Base-by-base conservation (phyloP, 2,329 filamentous ascomycete species). In the Calonectria pseudoturangicola region DNA sequence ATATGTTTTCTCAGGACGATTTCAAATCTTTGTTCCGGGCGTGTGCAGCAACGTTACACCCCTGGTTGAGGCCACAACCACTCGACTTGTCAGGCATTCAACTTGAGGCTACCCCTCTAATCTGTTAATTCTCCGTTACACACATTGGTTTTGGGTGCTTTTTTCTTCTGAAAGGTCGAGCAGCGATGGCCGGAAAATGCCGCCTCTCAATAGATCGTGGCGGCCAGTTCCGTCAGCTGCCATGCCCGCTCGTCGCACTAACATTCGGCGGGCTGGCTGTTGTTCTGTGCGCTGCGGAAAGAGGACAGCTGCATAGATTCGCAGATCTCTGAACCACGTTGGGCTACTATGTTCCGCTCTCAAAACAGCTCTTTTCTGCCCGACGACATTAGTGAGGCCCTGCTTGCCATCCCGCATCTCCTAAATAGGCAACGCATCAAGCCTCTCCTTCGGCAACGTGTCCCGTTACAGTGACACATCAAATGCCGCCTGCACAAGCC, bases 131-230 rank as follows among this genome's bases (percentile, higher is more conserved):
- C 36, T 18, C 56, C 27, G 25, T 36, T 16, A 18, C 51, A 39
- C 15, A 27, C 27, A 30, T 33, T 63, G 16, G 13, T 5, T n/a
- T 16, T 41, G 2, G 9, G 4, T 13, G 13, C 33, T 63, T 45
- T n/a, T 3, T 48, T 48, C 25, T 48, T n/a, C 10, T 7, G 12
- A 12, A 60, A 4, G 4, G 25, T 48, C 33, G 21, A 39, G 8
- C 27, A 41, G 51, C 48, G 58, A 72, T 72, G 48, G 16, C 48
- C 58, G 65, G 70, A 47, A 56, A 25, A 56, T 30, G 28, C 43
- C 25, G 30, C 9, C 50, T 13, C 39, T 48, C 30, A 36, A 27
- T 25, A 25, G 30, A 72, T 68, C 70, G 58, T 43, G 58, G 58
- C 54, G 33, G 15, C 54, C 21, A 36, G 39, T 60, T 41, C 54